Evolutionary conservation across 2,329 filamentous ascomycete genomes (phyloP), one percentile per base, ranked within the genome.

Genomic region (Colletotrichum tropicicola): DNA sequence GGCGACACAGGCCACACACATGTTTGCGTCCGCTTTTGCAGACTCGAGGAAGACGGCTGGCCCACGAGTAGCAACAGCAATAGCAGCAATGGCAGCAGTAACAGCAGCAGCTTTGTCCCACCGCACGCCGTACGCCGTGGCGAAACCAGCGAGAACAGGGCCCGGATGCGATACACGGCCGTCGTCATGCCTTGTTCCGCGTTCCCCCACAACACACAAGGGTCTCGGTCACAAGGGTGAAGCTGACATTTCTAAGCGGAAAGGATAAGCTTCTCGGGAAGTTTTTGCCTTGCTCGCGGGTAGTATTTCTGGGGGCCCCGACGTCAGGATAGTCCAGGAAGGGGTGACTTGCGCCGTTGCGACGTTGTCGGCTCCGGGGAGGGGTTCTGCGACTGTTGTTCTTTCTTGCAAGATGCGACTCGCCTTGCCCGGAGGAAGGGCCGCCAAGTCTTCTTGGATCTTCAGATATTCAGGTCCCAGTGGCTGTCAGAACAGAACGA

Each of bases 231-330:
- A 43, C 37, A 32, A 8, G 52, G 52, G 39, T 44, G 17, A 53
- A 27, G 41, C 32, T 53, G 55, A 59, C 47, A 39, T 12, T 37
- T 39, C 43, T 28, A 27, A 48, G 21, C 55, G n/a, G 47, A 48
- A 54, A 43, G 27, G 41, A 55, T 21, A 39, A 39, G 43, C 49
- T 61, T 55, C 48, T 65, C 49, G 44, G 49, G 57, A 54, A 61
- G 43, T 51, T 51, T 53, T 51, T 61, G 41, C 56, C 56, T 48
- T 37, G 48, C 6, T 49, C 32, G 15, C 47, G 19, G 54, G 30
- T 58, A 35, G 28, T 27, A 52, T 58, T 43, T 19, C 45, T 51
- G 32, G 55, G 17, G 28, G 19, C 23, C 27, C 35, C 19, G 41
- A 53, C 39, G 55, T 17, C 48, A 15, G 44, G 17, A 47, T 27